These are phyloP conservation scores for Flaveria robusta DNA, from an alignment of 129 eudicot genomes.

Conservation along the genomic window DNA sequence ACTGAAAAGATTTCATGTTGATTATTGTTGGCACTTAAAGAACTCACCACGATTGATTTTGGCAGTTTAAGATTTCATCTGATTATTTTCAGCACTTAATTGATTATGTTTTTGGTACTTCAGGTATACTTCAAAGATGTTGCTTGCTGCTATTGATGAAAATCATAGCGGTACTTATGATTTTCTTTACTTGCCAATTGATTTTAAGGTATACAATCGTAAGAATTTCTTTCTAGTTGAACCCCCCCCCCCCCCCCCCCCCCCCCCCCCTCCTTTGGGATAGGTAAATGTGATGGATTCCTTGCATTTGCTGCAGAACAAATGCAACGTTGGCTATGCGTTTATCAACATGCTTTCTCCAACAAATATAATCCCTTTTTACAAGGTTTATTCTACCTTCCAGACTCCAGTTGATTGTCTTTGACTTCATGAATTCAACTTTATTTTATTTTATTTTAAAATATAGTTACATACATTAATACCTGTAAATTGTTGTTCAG, in stretches of 20 bases:
- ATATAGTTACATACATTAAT: not conserved
- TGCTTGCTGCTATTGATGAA: constrained; percentile 90
- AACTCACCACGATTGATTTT: not conserved
- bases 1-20: not conserved
- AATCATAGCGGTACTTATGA: constrained; percentile 82
- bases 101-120: constrained; percentile 25
- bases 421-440: constrained; percentile 1
- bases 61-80: not conserved
- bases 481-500: constrained; percentile 37
- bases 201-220: constrained; percentile 66
- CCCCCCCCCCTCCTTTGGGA: constrained; percentile 3
- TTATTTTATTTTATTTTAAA: no score
- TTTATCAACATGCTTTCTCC: constrained; percentile 96
- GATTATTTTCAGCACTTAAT: not conserved
- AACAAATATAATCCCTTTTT: constrained; percentile 68
- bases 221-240: not conserved
- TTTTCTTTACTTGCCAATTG: constrained; percentile 91
- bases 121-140: constrained; percentile 96
- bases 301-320: constrained; percentile 59
- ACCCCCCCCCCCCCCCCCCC: not conserved
- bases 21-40: not conserved
- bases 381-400: constrained; percentile 48
- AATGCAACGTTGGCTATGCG: constrained; percentile 96
- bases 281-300: constrained; percentile 9
- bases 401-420: not conserved